These are phyloP conservation scores for Fusarium bulbicola DNA, from an alignment of 2,329 filamentous ascomycete genomes.

Conservation along the genomic window DNA sequence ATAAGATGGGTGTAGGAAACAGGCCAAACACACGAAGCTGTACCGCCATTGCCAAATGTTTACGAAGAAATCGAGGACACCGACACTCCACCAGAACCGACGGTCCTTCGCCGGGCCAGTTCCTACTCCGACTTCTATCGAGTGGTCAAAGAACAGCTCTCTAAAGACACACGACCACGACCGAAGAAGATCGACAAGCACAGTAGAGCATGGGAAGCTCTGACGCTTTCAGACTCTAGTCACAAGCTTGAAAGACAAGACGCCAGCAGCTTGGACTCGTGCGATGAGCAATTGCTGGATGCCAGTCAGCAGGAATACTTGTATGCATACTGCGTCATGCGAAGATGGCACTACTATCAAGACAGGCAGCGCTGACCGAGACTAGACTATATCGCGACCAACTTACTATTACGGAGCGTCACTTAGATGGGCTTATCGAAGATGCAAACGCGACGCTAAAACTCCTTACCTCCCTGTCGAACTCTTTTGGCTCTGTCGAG, in stretches of 20 bases:
- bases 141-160: slow-evolving; percentile 65
- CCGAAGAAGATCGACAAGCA: slow-evolving; percentile 53
- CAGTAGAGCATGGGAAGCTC: slow-evolving; percentile 60
- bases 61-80: slow-evolving; percentile 65
- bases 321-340: slow-evolving; percentile 57
- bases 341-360: background rate
- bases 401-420: slow-evolving; percentile 79
- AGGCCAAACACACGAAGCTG: slow-evolving; percentile 59
- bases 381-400: slow-evolving; percentile 80
- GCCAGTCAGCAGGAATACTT: slow-evolving; percentile 87
- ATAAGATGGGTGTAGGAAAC: slow-evolving; percentile 56
- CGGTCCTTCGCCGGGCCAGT: slow-evolving; percentile 71
- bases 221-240: slow-evolving; percentile 48
- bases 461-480: slow-evolving; percentile 80
- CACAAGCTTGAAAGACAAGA: slow-evolving; percentile 39
- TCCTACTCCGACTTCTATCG: slow-evolving; percentile 82
- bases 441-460: slow-evolving; percentile 81
- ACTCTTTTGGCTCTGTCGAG: slow-evolving; percentile 88
- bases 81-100: slow-evolving; percentile 72
- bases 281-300: slow-evolving; percentile 76
- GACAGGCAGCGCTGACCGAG: slow-evolving; percentile 41
- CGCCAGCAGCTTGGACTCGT: slow-evolving; percentile 37
- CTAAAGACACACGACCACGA: slow-evolving; percentile 57
- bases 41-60: slow-evolving; percentile 66
- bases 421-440: slow-evolving; percentile 80